Base-by-base conservation (phyloP, 1,284 basidiomycete species). In the Leccinum pseudoinsigne region DNA sequence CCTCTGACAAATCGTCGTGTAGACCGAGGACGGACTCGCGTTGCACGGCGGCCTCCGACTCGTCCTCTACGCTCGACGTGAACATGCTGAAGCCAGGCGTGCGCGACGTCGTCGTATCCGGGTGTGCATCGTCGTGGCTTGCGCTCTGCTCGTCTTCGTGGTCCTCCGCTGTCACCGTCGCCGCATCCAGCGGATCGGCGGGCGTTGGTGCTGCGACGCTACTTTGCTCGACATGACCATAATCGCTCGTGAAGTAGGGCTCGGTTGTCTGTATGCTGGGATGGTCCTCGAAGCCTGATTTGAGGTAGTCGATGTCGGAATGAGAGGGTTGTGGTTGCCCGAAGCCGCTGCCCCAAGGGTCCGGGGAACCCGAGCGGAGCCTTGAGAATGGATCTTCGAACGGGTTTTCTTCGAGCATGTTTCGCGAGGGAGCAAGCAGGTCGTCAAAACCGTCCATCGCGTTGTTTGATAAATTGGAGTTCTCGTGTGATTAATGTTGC, bases 381-480 rank as follows among this genome's bases (percentile, higher is more conserved):
- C 83, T 83, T 23, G 82, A 79, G 70, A 92, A 93, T 2, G 90
- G 89, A 69, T 92, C 85, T 57, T 86, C 86, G 67, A 93, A 93
- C 0, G 90, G 90, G 68, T 93, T 93, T 63, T 85, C 82, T 68
- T 90, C 87, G 21, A 91, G 78, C 47, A 80, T 82, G 68, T 77
- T 79, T 62, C 83, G 82, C 34, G 89, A 87, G 59, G 84, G 83
- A n/a, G 80, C 80, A 23, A 93, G 80, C 55, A 93, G 77, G 74
- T 93, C 91, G 78, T 93, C 90, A 75, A 93, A 93, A 69, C 83
- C 79, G 71, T 87, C 86, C 87, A 89, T 89, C 55, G 45, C 34
- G 61, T 11, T 31, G 53, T 57, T 63, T 58, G 57, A 60, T 26
- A 31, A 53, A 21, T 50, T 12, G 2, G 14, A 50, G 47, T 50